These are phyloP conservation scores for Didymella sp. DNA, from an alignment of 2,329 filamentous ascomycete species.

Conservation along the genomic window DNA sequence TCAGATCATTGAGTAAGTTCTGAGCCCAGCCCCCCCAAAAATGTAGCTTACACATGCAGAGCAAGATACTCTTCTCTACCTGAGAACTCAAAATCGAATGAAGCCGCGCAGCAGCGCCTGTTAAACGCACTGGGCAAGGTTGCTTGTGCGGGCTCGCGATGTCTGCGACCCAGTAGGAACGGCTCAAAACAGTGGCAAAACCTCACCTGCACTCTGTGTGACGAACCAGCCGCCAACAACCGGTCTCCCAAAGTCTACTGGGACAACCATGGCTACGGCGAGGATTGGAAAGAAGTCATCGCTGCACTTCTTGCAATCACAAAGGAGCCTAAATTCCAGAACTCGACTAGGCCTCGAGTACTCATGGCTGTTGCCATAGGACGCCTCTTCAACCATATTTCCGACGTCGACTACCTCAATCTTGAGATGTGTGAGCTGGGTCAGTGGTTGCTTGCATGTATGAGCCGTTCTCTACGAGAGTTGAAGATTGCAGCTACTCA, in stretches of 20 bases:
- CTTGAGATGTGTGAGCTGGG: constrained; percentile 72
- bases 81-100: constrained; percentile 25
- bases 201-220: constrained; percentile 37
- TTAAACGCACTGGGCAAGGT: constrained; percentile 40
- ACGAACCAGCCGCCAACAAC: constrained; percentile 12
- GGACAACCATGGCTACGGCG: constrained; percentile 26
- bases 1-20: constrained; percentile 37
- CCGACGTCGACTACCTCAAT: constrained; percentile 66
- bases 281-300: constrained; percentile 45
- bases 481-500: constrained; percentile 80
- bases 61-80: constrained; percentile 31
- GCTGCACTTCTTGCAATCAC: constrained; percentile 42
- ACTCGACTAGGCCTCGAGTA: constrained; percentile 39
- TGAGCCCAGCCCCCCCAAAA: background rate
- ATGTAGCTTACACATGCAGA: constrained; percentile 29
- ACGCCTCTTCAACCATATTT: constrained; percentile 72
- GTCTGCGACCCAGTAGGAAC: constrained; percentile 18
- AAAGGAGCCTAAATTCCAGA: constrained; percentile 38
- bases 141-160: constrained; percentile 44
- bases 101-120: constrained; percentile 33
- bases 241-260: constrained; percentile 30
- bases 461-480: constrained; percentile 85
- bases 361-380: constrained; percentile 59
- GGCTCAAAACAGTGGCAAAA: constrained; percentile 22
- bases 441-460: constrained; percentile 80